Base-by-base conservation (phyloP, 2,329 filamentous ascomycete genomes). In the Ascochyta viciae-villosae region DNA sequence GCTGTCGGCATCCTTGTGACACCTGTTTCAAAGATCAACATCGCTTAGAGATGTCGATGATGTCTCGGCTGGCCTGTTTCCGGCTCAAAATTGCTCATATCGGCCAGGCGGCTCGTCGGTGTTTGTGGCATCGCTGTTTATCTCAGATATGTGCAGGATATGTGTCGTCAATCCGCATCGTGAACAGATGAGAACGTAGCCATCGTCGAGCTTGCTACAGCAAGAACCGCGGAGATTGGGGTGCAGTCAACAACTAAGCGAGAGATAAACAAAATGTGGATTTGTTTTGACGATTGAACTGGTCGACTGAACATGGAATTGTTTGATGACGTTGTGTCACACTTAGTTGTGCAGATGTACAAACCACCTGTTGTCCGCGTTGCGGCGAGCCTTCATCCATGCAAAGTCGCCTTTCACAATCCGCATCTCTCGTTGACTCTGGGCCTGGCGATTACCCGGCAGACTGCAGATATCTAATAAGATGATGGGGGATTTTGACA, bases 21-120 rank as follows among this genome's bases (percentile, higher is more conserved):
- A 41, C 29, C 9, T 38, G 53, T 50, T 42, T 38, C 16, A 41
- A 35, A 6, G 46, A 50, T 56, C 46, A 41, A 50, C 53, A 24
- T 45, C 47, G 46, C 42, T 50, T 31, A 50, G 29, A 56, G 35
- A 31, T 41, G 26, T 46, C 4, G 8, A 42, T 22, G 41, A 38
- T 38, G 22, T 7, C 27, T 50, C 53, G 53, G 53, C 35, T 19
- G 44, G 16, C 29, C 23, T 5, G n/a, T 19, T 16, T 33, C 53
- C 47, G 50, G 37, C n/a, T 31, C 16, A 9, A 33, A 27, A 10
- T 27, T 41, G 35, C 34, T 46, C 52, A 12, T 27, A 15, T 45
- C 23, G 39, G 9, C 35, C 16, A 15, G 16, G 6, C 35, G 37
- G 29, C 29, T 24, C 35, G 22, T 22, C 7, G 19, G 24, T 35